Evolutionary conservation across 192 early-diverging fungal species (phyloP).

Genomic region (Geranomyces variabilis): DNA sequence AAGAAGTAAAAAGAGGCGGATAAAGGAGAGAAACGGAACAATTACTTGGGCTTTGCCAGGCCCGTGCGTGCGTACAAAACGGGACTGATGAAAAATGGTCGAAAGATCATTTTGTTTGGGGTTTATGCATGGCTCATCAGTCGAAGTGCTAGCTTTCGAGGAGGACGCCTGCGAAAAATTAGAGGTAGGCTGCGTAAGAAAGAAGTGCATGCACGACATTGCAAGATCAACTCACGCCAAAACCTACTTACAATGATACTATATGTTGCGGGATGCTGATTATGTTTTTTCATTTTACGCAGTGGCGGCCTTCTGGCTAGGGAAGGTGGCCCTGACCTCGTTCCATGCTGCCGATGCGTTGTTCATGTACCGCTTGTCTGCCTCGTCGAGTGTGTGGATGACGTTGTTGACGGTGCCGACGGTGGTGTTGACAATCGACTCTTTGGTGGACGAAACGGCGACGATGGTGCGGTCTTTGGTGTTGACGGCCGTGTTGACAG

Average conservation of each 20-base stretch:
- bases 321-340: slow-evolving; percentile 14
- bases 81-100: slow-evolving; percentile 5
- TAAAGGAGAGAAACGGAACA: too few species aligned
- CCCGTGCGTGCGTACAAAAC: not conserved
- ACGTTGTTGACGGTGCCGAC: slow-evolving; percentile 4
- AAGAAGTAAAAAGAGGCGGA: not conserved
- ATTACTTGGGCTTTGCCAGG: too few species aligned
- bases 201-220: too few species aligned
- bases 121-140: too few species aligned
- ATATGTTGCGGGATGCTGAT: not conserved
- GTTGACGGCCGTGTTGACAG: slow-evolving; percentile 8
- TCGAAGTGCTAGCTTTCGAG: not conserved
- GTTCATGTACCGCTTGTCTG: slow-evolving; percentile 24
- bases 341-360: slow-evolving; percentile 7
- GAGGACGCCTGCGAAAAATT: not conserved
- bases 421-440: slow-evolving; percentile 14
- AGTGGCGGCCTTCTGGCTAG: slow-evolving; percentile 7
- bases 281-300: slow-evolving; percentile 5
- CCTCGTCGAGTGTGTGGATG: slow-evolving; percentile 1
- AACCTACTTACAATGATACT: not conserved
- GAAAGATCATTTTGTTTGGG: not conserved
- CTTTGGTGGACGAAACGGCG: slow-evolving; percentile 7
- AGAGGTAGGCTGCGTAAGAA: too few species aligned
- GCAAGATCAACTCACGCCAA: not conserved
- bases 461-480: slow-evolving; percentile 17